Conservation (phyloP, 305 asterid species). For the Rubia occidens region DNA sequence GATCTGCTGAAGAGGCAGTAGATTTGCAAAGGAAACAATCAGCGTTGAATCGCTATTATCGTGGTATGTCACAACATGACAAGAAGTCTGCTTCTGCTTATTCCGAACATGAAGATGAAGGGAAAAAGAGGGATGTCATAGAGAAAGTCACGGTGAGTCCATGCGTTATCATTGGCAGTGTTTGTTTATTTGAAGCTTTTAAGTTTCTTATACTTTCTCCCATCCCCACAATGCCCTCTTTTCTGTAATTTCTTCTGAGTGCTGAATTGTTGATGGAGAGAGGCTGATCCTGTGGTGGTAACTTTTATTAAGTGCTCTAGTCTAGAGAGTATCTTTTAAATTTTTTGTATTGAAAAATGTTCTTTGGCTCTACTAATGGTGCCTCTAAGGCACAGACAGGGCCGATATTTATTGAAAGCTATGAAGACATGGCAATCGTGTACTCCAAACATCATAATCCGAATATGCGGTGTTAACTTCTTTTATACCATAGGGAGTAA, state of each 20-base stretch:
- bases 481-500: neutral
- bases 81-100: constrained; percentile 35
- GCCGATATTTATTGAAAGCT: neutral
- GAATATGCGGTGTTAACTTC: neutral
- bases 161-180: neutral
- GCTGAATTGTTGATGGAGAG: neutral
- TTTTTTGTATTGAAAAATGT: neutral
- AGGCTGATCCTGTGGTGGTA: neutral
- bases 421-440: neutral
- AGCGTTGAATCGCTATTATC: constrained; percentile 67
- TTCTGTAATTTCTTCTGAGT: neutral
- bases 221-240: neutral
- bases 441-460: neutral
- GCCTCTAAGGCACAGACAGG: neutral
- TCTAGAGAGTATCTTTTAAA: neutral
- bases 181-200: neutral
- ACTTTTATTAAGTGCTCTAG: neutral
- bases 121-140: constrained; percentile 66
- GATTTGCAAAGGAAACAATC: constrained; percentile 68
- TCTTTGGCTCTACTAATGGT: neutral
- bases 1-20: constrained; percentile 84
- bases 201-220: neutral
- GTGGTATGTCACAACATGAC: constrained; percentile 60
- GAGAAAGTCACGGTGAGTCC: constrained; percentile 71
- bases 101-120: constrained; percentile 40